phyloP scores from a whole-genome alignment of 2,329 filamentous ascomycete species.

The Whalleya microplaca region DNA sequence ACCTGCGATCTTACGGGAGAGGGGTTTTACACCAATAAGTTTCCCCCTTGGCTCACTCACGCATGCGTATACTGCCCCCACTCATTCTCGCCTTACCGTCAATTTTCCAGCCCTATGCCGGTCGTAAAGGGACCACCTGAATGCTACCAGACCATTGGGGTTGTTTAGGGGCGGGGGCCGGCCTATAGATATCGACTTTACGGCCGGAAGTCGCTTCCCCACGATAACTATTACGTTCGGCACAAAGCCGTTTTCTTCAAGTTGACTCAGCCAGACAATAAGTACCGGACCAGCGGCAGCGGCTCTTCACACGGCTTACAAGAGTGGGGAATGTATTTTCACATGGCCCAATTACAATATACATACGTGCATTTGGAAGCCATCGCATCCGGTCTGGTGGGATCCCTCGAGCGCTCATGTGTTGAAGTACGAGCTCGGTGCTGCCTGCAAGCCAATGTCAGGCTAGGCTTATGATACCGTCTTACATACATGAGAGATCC shows the following conservation, averaged over 20 bases:
- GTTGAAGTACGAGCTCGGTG: slow-evolving; percentile 10
- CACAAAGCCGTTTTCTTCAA: not conserved
- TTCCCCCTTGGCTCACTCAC: not conserved
- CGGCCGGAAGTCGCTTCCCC: not conserved
- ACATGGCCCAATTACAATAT: not conserved
- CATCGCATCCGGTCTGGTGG: not conserved
- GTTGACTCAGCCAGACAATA: not conserved
- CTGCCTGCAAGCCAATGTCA: slow-evolving; percentile 16
- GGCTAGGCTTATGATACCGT: slow-evolving; percentile 11
- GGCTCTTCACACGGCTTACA: not conserved
- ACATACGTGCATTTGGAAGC: too few species aligned
- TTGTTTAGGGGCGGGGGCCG: not conserved
- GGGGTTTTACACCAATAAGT: not conserved
- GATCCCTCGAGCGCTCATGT: slow-evolving; percentile 2
- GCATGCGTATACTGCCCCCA: slow-evolving; percentile 16
- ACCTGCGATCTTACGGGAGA: not conserved
- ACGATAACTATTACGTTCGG: not conserved
- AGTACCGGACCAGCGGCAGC: too few species aligned
- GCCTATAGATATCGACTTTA: not conserved
- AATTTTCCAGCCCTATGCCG: slow-evolving; percentile 1
- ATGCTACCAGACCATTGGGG: slow-evolving; percentile 24
- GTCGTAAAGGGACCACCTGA: slow-evolving; percentile 14
- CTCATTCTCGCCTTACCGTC: slow-evolving; percentile 18
- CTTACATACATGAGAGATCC: slow-evolving; percentile 11
- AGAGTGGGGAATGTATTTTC: slow-evolving; percentile 1